Base-by-base conservation (phyloP, 2,329 filamentous ascomycete species). In the Exophiala phaeomuriformis region DNA sequence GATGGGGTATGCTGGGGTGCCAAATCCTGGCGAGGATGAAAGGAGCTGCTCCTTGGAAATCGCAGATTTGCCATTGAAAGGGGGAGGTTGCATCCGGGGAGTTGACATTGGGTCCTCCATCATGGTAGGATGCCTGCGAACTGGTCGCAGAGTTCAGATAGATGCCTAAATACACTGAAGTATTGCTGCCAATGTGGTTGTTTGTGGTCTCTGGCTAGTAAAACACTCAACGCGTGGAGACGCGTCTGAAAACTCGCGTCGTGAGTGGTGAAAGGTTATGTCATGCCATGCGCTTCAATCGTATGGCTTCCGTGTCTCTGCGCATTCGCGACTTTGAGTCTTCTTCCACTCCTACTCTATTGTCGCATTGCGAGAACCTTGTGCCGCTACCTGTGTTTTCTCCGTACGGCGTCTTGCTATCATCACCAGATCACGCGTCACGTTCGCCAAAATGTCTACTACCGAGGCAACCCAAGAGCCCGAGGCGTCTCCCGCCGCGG, bases 1-100 rank as follows among this genome's bases (percentile, higher is more conserved):
- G 48, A 93, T 80, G 42, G 90, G 87, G 67, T 93, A 86, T 41
- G 83, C 81, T 1, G 90, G 90, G 1, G 90, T 96, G 47, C 82
- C 89, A 71, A 96, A 96, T 39, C 86, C 89, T 5, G 90, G 89
- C 19, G 90, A 95, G 0, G 90, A 95, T 0, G 90, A 95, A 3
- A 88, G 88, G 56, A 93, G 83, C 40, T 80, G 78, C 47, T 86
- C 83, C 35, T 64, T 55, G 32, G 63, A 41, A 5, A 61, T 49
- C 37, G 58, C 66, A 60, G 58, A 55, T 48, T 39, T 53, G 27
- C 53, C 57, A 55, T 48, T 61, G 52, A 60, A 61, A 5, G 45
- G 40, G 27, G 40, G 54, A 8, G 52, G 12, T 30, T 56, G 57
- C n/a, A 60, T 56, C 37, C 54, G 52, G 10, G 58, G 59, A 30